These are phyloP conservation scores for Fusarium albosuccineum DNA, from an alignment of 2,329 filamentous ascomycete species.

Conservation along the genomic window DNA sequence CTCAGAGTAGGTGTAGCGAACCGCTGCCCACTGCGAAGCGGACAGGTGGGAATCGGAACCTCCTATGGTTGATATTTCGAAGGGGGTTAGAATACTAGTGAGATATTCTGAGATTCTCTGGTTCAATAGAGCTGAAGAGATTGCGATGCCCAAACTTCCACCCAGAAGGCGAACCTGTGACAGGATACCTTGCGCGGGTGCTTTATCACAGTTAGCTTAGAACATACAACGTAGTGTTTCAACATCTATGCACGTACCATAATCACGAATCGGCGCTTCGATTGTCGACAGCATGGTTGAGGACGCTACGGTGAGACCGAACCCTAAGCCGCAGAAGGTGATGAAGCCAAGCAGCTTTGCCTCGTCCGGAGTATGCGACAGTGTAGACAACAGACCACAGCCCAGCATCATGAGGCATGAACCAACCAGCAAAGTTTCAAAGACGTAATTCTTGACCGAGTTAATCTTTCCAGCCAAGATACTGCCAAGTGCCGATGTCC, in stretches of 20 bases:
- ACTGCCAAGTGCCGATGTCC: slow-evolving; percentile 61
- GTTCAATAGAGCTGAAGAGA: slow-evolving; percentile 62
- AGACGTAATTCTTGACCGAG: slow-evolving; percentile 55
- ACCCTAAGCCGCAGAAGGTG: slow-evolving; percentile 65
- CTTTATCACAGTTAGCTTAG: slow-evolving; percentile 49
- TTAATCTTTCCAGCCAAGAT: slow-evolving; percentile 58
- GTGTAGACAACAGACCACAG: slow-evolving; percentile 60
- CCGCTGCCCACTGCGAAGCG: slow-evolving; percentile 45
- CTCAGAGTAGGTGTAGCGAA: slow-evolving; percentile 57
- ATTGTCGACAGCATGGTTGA: slow-evolving; percentile 60
- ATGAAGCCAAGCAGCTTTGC: slow-evolving; percentile 63
- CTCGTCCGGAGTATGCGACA: slow-evolving; percentile 51
- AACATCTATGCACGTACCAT: slow-evolving; percentile 52
- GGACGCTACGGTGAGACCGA: slow-evolving; percentile 62
- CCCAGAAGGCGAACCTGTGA: slow-evolving; percentile 66
- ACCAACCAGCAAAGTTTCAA: slow-evolving; percentile 59
- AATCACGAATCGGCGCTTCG: slow-evolving; percentile 59
- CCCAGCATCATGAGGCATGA: slow-evolving; percentile 60
- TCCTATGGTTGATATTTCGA: slow-evolving; percentile 47
- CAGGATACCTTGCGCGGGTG: slow-evolving; percentile 65
- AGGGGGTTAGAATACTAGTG: slow-evolving; percentile 44
- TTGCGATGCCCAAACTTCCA: slow-evolving; percentile 67
- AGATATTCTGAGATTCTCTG: slow-evolving; percentile 48
- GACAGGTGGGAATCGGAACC: slow-evolving; percentile 42
- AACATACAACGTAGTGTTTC: slow-evolving; percentile 1